Base-by-base conservation (phyloP, 495 filamentous ascomycete species). In the Saxispiralis lemnorum region DNA sequence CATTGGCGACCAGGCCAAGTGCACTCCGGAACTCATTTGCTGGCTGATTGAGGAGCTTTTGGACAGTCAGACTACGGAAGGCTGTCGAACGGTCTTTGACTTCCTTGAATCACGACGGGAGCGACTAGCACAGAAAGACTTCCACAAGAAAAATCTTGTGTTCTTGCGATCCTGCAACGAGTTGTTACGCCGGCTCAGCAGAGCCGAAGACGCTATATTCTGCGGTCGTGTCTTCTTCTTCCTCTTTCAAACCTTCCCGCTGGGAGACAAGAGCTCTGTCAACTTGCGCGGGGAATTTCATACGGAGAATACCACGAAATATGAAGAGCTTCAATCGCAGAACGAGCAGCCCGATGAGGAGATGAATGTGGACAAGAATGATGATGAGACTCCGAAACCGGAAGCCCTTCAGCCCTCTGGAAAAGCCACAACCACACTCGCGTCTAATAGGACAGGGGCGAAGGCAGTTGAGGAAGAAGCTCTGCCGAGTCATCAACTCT, bases 141-240 rank as follows among this genome's bases (percentile, higher is more conserved):
- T 85, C 56, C 75, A 77, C 51, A 78, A 82, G 48, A 95, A 93
- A 61, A 78, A 79, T 44, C 63, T 95, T 35, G 72, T 93, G 43
- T 86, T 95, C 48, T 66, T 99, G 2, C 71, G 89, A 52, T 78
- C 81, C 16, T 96, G 92, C 66, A 99, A 96, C 61, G 92, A 96
- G 61, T 70, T 99, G 2, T 72, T 96, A 7, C 76, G 89, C 38
- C 71, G 89, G 43, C 68, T 99, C 3, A 96, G 89, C 2, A 70
- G 93, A 37, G 85, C 89, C 3, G 85, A 95, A 54, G 92, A 99
- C 62, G 84, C 92, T 0, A 87, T 93, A 2, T 99, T 97, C 59
- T 95, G 87, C 58, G 89, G 89, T 31, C 71, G 88, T 35, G 87
- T 99, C 16, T 93, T 93, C 56, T 93, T 99, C 49, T 99, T 93